Evolutionary conservation across 106 monocot species (phyloP), one percentile per base, ranked within the genome.

Genomic region (Acanthochlamys bracteata): DNA sequence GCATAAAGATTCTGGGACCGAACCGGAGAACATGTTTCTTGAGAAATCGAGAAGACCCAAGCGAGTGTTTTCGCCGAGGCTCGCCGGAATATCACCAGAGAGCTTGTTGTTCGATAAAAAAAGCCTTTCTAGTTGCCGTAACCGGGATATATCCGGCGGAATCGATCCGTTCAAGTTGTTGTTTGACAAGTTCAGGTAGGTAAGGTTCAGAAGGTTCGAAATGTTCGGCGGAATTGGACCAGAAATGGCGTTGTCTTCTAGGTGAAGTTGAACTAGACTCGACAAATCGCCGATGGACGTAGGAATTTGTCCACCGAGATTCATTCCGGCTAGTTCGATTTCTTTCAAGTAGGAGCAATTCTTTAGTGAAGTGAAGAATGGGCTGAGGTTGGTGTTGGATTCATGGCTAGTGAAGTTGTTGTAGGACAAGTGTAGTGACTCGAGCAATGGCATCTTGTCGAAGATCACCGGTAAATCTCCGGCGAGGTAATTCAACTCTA

Each of bases 101-200:
- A 94, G 75, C 53, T 55, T 53, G 66, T 94, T 94, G 70, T 79
- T 86, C 0, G 83, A 79, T 13, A 90, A 43, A 53, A 79, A 82
- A 11, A 90, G 16, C 45, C 78, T 75, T 66, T 86, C 79, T 0
- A 94, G 73, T 45, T 68, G 74, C 46, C 51, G 63, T 26, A 89
- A 47, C 21, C 66, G 64, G 4, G 69, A 71, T 69, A 94, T 61
- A n/a, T 86, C 83, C 1, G 69, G 70, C 3, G 94, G 89, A 17
- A 94, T 89, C 13, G 84, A 78, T 8, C 94, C 84, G 39, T 90
- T 86, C 58, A 94, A 49, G 39, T 63, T 46, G 62, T 94, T 94
- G 77, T 84, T 73, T 8, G 86, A 86, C 16, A 94, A 57, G 58
- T 86, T 84, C 42, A 94, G 57, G 71, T 82, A 82, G 22, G 94